Percentiles rank a stretch among this genome's conserved stretches.
Conservation (phyloP, 2,329 filamentous ascomycete genomes). For the Claviceps fusiformis region DNA sequence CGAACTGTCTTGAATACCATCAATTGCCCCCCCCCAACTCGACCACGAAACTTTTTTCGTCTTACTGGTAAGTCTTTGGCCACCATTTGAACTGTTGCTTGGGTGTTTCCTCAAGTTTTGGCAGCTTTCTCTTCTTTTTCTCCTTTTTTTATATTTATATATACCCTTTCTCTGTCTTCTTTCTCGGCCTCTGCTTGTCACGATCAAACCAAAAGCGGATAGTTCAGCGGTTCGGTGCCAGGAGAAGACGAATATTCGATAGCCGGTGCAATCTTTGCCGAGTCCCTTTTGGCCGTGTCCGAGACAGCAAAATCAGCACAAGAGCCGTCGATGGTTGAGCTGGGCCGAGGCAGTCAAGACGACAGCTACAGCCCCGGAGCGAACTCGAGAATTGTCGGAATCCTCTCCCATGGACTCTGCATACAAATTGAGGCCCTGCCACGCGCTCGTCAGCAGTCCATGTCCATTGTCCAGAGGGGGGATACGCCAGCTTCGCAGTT, state of each 20-base stretch:
- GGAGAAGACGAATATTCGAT: background rate
- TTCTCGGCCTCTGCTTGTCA: background rate
- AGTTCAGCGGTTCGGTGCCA: background rate
- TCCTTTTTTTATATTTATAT: no score
- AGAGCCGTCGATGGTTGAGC: background rate
- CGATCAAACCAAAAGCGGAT: background rate
- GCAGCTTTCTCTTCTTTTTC: background rate
- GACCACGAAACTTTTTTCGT: constrained; percentile 7
- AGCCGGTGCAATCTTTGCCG: no score
- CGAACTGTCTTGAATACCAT: constrained; percentile 15
- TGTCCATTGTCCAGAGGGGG: background rate
- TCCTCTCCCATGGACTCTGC: background rate
- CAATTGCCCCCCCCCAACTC: constrained; percentile 7
- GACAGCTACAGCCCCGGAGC: background rate
- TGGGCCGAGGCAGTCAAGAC: background rate
- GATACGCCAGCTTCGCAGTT: background rate
- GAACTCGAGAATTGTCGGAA: background rate
- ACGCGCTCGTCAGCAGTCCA: background rate
- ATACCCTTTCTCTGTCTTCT: background rate
- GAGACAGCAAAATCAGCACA: background rate
- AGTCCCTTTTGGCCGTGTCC: background rate
- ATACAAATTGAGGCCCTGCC: background rate
- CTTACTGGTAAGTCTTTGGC: constrained; percentile 14
- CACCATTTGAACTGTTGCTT: background rate
- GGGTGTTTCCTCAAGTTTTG: background rate